A percentile compares a stretch with the other conserved stretches of the same genome.
Conservation (phyloP, 805 yeast genomes). For the Jamesozyma gamospora region DNA sequence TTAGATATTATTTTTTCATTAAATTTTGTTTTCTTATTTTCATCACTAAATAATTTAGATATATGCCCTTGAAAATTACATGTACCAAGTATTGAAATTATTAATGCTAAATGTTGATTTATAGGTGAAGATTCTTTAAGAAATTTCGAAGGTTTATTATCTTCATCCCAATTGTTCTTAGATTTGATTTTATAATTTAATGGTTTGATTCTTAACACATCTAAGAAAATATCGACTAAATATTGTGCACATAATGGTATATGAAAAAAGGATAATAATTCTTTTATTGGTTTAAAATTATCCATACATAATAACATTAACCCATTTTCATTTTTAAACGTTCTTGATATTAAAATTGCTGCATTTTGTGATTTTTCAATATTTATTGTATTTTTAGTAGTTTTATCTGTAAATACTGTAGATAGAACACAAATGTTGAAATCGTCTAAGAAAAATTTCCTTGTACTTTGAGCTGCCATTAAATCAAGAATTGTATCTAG, state of each 20-base stretch:
- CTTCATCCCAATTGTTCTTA: constrained; percentile 6
- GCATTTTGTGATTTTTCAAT: constrained; percentile 49
- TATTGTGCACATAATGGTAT: constrained; percentile 47
- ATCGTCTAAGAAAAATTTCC: constrained; percentile 38
- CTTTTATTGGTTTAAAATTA: constrained; percentile 44
- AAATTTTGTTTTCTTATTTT: constrained; percentile 9
- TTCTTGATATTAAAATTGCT: constrained; percentile 46
- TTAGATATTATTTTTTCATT: constrained; percentile 40
- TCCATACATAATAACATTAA: constrained; percentile 51
- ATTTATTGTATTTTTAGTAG: constrained; percentile 37
- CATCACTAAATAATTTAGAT: constrained; percentile 13
- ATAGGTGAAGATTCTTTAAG: constrained; percentile 36
- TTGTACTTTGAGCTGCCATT: constrained; percentile 22
- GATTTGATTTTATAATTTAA: constrained; percentile 35
- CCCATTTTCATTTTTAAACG: constrained; percentile 72
- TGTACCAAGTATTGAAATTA: constrained; percentile 45
- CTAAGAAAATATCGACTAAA: constrained; percentile 62
- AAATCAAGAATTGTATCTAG: constrained; percentile 23
- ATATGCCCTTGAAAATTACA: constrained; percentile 46
- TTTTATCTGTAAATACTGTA: constrained; percentile 62
- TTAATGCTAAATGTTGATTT: constrained; percentile 57
- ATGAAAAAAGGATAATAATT: constrained; percentile 56
- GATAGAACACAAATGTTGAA: constrained; percentile 53
- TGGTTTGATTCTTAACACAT: constrained; percentile 50
- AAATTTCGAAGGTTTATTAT: constrained; percentile 24